Conservation (phyloP, 106 monocot genomes). For the Amphibolis antarctica region DNA sequence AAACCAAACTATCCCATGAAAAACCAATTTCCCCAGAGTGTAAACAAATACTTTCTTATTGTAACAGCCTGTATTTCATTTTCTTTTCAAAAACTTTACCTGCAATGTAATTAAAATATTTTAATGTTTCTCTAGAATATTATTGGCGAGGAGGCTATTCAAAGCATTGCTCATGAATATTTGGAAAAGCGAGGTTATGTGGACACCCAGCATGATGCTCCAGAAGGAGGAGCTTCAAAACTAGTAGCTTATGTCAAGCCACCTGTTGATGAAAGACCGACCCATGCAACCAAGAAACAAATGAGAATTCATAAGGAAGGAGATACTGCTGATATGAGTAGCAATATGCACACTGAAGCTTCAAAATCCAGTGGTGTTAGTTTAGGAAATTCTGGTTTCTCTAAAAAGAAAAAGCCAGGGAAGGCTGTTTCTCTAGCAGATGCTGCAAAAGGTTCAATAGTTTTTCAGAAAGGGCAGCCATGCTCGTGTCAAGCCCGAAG, state of each 20-base stretch:
- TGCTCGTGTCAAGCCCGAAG: conserved; percentile 92
- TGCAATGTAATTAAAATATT: neutral
- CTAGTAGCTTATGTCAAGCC: conserved; percentile 49
- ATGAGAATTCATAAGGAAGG: conserved; percentile 34
- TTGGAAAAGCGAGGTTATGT: conserved; percentile 58
- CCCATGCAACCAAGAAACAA: conserved; percentile 41
- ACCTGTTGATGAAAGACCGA: conserved; percentile 21
- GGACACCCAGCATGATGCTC: conserved; percentile 13
- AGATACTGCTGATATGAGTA: conserved; percentile 7
- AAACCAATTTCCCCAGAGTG: too few species aligned
- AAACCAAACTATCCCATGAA: too few species aligned
- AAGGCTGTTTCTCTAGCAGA: conserved; percentile 76
- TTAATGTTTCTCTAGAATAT: conserved; percentile 59
- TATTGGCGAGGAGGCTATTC: conserved; percentile 61
- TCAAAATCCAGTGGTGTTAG: conserved; percentile 18
- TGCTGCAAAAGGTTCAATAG: conserved; percentile 74
- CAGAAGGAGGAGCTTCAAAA: conserved; percentile 12
- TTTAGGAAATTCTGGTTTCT: conserved; percentile 13
- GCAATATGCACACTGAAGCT: conserved; percentile 25
- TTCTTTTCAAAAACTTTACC: neutral
- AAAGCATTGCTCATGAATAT: conserved; percentile 56
- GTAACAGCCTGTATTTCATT: neutral
- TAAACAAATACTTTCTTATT: neutral
- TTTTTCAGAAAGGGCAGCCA: conserved; percentile 85
- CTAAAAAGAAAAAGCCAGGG: conserved; percentile 66